Evolutionary conservation across 306 rosid genomes (phyloP), one percentile per base, ranked within the genome.

Genomic region (Rubus parviflorus): DNA sequence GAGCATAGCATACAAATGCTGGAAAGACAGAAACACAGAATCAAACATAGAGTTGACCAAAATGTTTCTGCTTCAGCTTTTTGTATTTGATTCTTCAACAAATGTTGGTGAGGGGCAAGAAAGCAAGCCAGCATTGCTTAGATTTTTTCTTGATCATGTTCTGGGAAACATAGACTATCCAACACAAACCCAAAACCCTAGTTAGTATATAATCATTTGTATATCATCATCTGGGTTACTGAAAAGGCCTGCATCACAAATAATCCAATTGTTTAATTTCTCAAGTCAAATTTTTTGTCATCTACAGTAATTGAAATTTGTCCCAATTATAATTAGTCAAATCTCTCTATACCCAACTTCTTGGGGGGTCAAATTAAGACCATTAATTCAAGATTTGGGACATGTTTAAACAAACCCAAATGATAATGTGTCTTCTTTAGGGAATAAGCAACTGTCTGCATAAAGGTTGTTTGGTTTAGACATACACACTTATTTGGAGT

Each of bases 91-190:
- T 49, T 46, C 80, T 79, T 75, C 83, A 74, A 51, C 84, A 73
- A 14, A 73, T 41, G 41, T 67, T 70, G 62, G 74, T 43, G 73
- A 35, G 68, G 83, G 83, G 93, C 92, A 88, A 82, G 86, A 85
- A 89, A 85, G 89, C 96, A 90, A 84, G 78, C 81, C 89, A 87
- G 91, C 94, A 89, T 78, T 67, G 79, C 78, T 79, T 73, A 68
- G 87, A 81, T 88, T 78, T 83, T 83, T 88, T 84, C 85, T 83
- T 87, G 92, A 82, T 75, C 86, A 86, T 93, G 98, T 88, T 89
- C 82, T 91, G 85, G 97, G 98, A 83, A 93, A 93, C 98, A 91
- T 1, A 64, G 60, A 65, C 61, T 38, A 58, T 76, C 68, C 87
- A 83, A 81, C 75, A 47, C 78, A 70, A 79, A 73, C 76, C 71